phyloP scores from a whole-genome alignment of 2,329 filamentous ascomycete genomes.

The Cordyceps cateniannulata region DNA sequence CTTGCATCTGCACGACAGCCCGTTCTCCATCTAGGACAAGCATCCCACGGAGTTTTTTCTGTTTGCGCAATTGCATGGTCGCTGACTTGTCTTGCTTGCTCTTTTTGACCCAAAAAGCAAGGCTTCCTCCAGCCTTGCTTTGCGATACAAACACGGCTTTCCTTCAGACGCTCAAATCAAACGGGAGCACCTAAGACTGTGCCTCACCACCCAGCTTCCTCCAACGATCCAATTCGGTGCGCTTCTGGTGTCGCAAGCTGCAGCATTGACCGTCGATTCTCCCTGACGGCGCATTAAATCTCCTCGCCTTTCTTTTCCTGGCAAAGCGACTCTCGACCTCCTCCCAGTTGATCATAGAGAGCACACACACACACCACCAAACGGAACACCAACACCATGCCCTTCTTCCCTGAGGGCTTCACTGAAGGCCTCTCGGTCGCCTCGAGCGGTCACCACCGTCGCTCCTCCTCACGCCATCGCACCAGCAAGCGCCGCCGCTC shows the following conservation, averaged over 20 bases:
- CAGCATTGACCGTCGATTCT: neutral
- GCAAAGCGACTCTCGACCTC: neutral
- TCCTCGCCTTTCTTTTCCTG: neutral
- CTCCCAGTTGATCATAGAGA: neutral
- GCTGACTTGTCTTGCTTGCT: neutral
- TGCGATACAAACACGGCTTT: neutral
- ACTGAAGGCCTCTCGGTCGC: slow-evolving; percentile 27
- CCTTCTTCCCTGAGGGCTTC: slow-evolving; percentile 28
- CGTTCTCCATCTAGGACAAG: slow-evolving; percentile 1
- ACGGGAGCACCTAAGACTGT: neutral
- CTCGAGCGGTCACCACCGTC: slow-evolving; percentile 22
- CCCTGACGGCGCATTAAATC: neutral
- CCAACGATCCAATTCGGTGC: neutral
- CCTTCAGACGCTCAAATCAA: neutral
- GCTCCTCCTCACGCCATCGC: slow-evolving; percentile 19
- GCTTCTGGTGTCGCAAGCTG: neutral
- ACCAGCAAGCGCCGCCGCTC: slow-evolving; percentile 34
- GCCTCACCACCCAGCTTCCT: neutral
- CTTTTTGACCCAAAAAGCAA: neutral
- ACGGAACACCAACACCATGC: neutral
- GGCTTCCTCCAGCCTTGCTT: neutral
- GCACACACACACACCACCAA: neutral
- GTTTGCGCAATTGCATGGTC: neutral
- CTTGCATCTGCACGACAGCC: slow-evolving; percentile 8
- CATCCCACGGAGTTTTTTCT: neutral